These are phyloP conservation scores for Sclerotinia nivalis DNA, from an alignment of 2,329 filamentous ascomycete genomes.

Conservation along the genomic window DNA sequence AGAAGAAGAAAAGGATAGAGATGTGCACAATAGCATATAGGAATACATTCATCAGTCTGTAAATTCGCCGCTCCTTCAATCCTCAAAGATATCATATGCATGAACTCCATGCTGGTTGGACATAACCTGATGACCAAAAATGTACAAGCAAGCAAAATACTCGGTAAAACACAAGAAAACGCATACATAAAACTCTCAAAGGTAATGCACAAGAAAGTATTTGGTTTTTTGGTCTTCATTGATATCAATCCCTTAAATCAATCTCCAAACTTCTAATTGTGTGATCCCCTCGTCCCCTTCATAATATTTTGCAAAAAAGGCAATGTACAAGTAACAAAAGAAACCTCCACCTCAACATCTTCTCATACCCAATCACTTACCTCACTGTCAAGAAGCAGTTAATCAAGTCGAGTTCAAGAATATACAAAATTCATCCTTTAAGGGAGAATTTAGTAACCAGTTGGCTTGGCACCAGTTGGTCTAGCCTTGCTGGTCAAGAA, in stretches of 20 bases:
- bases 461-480: slow-evolving; percentile 22
- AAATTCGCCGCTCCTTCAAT: slow-evolving; percentile 1
- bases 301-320: slow-evolving; percentile 10
- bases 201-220: slow-evolving; percentile 16
- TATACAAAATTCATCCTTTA: background rate
- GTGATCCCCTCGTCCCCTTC: slow-evolving; percentile 2
- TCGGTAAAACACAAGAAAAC: background rate
- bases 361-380: slow-evolving; percentile 3
- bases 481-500: slow-evolving; percentile 34
- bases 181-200: background rate
- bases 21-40: background rate
- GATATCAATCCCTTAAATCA: slow-evolving; percentile 21
- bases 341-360: slow-evolving; percentile 10
- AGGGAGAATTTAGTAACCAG: slow-evolving; percentile 13
- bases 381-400: slow-evolving; percentile 19
- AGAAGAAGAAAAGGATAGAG: background rate
- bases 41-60: background rate
- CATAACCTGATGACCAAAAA: slow-evolving; percentile 8
- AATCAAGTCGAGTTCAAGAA: background rate
- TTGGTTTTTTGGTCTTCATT: slow-evolving; percentile 21
- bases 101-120: background rate
- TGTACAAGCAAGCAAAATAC: background rate
- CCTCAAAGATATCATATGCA: slow-evolving; percentile 4
- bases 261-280: slow-evolving; percentile 8
- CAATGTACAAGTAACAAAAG: slow-evolving; percentile 13